phyloP scores from a whole-genome alignment of 108 stramenopile species.

The Conticribra weissflogii region DNA sequence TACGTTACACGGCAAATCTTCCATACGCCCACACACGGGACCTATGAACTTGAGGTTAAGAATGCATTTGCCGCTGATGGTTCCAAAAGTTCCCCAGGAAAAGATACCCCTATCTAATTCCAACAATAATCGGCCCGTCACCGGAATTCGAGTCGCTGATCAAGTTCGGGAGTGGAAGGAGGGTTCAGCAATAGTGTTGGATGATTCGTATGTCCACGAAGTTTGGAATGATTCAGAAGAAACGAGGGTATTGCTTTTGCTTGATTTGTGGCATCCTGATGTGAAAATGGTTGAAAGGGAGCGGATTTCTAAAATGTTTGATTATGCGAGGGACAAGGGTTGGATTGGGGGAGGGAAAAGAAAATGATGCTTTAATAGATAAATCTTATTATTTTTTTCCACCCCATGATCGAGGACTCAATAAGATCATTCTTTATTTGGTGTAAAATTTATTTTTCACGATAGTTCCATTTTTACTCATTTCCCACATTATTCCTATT shows the following conservation, averaged over 20 bases:
- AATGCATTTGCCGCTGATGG: constrained; percentile 92
- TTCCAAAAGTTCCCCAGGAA: constrained; percentile 57
- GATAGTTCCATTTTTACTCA: too few relatives aligned
- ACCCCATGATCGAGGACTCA: too few relatives aligned
- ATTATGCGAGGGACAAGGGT: constrained; percentile 70
- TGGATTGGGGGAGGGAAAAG: constrained; percentile 44
- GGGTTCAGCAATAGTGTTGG: constrained; percentile 89
- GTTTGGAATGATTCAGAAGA: constrained; percentile 93
- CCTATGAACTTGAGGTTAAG: constrained; percentile 96
- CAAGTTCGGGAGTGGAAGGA: constrained; percentile 75
- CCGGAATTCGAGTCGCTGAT: constrained; percentile 93
- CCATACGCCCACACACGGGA: constrained; percentile 85
- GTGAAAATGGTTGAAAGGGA: constrained; percentile 66
- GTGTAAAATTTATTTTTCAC: too few relatives aligned
- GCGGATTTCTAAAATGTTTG: constrained; percentile 73
- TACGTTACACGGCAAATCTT: constrained; percentile 63
- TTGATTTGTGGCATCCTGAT: constrained; percentile 94
- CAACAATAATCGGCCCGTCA: constrained; percentile 22
- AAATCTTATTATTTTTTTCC: not conserved
- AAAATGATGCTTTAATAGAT: not conserved
- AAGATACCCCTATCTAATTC: not conserved
- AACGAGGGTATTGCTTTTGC: constrained; percentile 71
- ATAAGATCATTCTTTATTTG: too few relatives aligned
- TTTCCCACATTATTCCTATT: too few relatives aligned
- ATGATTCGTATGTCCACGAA: constrained; percentile 97